phyloP scores from a whole-genome alignment of 768 basidiomycete species.

The Amanita subjunquillea region DNA sequence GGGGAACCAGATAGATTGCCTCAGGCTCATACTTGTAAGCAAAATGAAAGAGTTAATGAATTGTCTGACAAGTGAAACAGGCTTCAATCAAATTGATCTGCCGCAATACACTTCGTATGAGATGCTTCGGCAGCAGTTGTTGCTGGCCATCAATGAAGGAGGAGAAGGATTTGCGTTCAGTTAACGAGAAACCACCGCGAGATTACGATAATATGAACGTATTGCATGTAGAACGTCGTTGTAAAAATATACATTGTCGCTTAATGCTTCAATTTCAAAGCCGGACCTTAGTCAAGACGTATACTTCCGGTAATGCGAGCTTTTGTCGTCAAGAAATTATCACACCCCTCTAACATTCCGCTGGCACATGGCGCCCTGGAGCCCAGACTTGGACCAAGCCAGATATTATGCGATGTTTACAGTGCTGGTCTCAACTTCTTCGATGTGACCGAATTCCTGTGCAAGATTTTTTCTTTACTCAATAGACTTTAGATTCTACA shows the following conservation, averaged over 20 bases:
- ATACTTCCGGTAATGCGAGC: constrained; percentile 50
- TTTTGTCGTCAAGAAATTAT: constrained; percentile 62
- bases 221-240: constrained; percentile 1
- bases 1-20: constrained; percentile 77
- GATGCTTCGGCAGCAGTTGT: constrained; percentile 82
- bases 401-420: constrained; percentile 70
- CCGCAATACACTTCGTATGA: constrained; percentile 95
- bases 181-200: constrained; percentile 25
- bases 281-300: background rate
- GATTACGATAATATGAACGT: background rate
- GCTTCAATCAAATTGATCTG: constrained; percentile 92
- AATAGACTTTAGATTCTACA: constrained; percentile 54
- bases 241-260: background rate
- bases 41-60: constrained; percentile 4
- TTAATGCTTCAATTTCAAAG: background rate
- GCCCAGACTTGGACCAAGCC: constrained; percentile 36
- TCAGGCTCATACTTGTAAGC: constrained; percentile 83
- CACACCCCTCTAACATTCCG: constrained; percentile 55
- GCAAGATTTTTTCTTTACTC: constrained; percentile 1
- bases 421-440: constrained; percentile 75
- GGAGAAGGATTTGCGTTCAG: constrained; percentile 92
- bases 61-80: constrained; percentile 25
- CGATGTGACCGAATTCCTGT: constrained; percentile 29
- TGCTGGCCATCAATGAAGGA: constrained; percentile 92
- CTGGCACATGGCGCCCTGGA: constrained; percentile 46